Evolutionary conservation across 2,329 filamentous ascomycete species (phyloP).

Genomic region (Monilinia laxa): DNA sequence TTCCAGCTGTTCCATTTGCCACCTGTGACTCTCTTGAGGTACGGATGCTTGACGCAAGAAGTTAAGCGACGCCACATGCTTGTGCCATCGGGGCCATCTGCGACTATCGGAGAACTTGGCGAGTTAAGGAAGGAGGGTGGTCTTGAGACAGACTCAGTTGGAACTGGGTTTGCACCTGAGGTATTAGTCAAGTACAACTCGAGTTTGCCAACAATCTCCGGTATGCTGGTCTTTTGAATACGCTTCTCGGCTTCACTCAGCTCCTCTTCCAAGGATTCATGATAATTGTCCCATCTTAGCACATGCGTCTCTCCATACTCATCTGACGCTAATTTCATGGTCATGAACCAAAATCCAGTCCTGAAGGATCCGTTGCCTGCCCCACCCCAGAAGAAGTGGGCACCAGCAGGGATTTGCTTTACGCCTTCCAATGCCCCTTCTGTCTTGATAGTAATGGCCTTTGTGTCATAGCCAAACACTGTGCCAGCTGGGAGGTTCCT

Average conservation of each 20-base stretch:
- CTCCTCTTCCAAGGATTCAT: conserved; percentile 55
- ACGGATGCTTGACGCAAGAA: conserved; percentile 46
- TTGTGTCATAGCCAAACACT: conserved; percentile 39
- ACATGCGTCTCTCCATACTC: conserved; percentile 43
- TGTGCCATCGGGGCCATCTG: conserved; percentile 34
- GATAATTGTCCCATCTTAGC: conserved; percentile 56
- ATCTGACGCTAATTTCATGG: conserved; percentile 29
- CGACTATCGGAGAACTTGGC: conserved; percentile 19
- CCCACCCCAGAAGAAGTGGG: conserved; percentile 61
- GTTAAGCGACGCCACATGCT: conserved; percentile 55
- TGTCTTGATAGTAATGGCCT: conserved; percentile 50
- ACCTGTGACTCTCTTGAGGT: conserved; percentile 51
- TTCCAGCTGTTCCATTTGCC: conserved; percentile 49
- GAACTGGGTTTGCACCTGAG: neutral
- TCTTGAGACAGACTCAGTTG: neutral
- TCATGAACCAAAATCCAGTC: conserved; percentile 57
- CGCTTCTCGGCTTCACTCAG: conserved; percentile 47
- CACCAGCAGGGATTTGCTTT: conserved; percentile 53
- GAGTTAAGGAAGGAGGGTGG: neutral
- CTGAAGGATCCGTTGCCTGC: conserved; percentile 51
- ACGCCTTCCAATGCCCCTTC: conserved; percentile 54
- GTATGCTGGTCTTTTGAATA: conserved; percentile 45
- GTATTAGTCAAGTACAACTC: conserved; percentile 30
- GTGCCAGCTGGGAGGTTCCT: conserved; percentile 48
- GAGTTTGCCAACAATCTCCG: conserved; percentile 34